Conservation (phyloP, 2,329 filamentous ascomycete genomes). For the Diaporthe citri region DNA sequence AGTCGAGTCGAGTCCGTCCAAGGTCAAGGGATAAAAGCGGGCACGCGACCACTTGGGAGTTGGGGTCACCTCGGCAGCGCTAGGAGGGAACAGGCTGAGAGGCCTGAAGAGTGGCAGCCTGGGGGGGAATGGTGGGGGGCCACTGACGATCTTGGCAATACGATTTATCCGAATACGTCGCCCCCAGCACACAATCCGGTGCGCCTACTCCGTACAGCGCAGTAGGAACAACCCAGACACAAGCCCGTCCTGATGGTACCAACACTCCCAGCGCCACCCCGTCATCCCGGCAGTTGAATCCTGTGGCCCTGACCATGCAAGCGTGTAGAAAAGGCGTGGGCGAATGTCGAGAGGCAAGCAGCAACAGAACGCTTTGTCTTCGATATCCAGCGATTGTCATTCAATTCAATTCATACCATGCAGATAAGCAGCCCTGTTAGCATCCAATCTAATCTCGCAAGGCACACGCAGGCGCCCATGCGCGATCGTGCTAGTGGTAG, state of each 20-base stretch:
- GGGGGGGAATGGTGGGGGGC: neutral
- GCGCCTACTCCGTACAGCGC: neutral
- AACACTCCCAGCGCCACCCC: neutral
- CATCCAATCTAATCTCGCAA: neutral
- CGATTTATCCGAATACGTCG: neutral
- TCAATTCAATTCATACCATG: neutral
- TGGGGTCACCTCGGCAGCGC: constrained; percentile 16
- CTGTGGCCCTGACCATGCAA: neutral
- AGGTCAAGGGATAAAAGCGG: constrained; percentile 18
- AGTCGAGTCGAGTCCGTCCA: neutral
- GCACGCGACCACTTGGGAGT: constrained; percentile 9
- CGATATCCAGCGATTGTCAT: too few relatives aligned
- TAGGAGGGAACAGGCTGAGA: neutral
- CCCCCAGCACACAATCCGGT: neutral
- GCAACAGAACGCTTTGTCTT: too few relatives aligned
- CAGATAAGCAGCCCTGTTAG: neutral
- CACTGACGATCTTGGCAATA: neutral
- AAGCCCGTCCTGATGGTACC: neutral
- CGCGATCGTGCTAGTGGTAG: neutral
- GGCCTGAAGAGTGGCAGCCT: neutral
- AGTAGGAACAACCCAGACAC: neutral
- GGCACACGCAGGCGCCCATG: neutral
- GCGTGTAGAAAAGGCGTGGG: neutral
- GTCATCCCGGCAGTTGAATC: neutral
- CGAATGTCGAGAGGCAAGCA: neutral